phyloP scores from a whole-genome alignment of 306 rosid genomes.

The Elaeagnus macrophylla region DNA sequence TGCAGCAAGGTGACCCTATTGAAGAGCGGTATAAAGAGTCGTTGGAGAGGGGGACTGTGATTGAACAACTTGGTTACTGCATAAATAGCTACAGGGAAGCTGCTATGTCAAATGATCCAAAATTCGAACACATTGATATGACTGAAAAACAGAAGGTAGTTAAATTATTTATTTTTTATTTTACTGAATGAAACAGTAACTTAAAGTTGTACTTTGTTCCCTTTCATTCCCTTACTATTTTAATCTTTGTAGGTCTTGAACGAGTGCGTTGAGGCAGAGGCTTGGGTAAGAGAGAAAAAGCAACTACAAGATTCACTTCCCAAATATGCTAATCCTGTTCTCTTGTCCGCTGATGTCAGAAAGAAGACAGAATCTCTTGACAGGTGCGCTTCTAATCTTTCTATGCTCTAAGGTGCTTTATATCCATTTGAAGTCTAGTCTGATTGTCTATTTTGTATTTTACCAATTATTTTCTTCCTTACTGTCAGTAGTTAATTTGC shows the following conservation, averaged over 20 bases:
- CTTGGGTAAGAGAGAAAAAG: conserved; percentile 74
- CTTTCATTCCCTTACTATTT: background rate
- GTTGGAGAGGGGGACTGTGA: conserved; percentile 55
- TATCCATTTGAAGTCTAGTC: background rate
- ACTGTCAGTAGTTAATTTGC: too few species aligned
- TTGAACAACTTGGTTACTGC: conserved; percentile 52
- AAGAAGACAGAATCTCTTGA: conserved; percentile 80
- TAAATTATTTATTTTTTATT: background rate
- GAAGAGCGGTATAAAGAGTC: conserved; percentile 71
- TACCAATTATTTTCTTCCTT: too few species aligned
- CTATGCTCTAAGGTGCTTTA: background rate
- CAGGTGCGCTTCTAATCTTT: conserved; percentile 32
- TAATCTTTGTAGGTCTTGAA: conserved; percentile 42
- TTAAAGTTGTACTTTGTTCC: background rate
- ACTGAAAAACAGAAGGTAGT: conserved; percentile 72
- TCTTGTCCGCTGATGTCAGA: conserved; percentile 62
- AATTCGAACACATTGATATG: conserved; percentile 82
- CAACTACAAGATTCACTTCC: conserved; percentile 74
- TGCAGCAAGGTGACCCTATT: conserved; percentile 91
- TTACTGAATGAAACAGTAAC: too few species aligned
- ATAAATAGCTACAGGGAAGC: conserved; percentile 74
- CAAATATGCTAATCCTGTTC: conserved; percentile 65
- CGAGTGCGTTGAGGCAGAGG: conserved; percentile 83
- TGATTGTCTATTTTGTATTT: background rate
- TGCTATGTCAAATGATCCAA: conserved; percentile 59